Evolutionary conservation across 257 asterid species (phyloP).

Genomic region (Primulina tabacum): DNA sequence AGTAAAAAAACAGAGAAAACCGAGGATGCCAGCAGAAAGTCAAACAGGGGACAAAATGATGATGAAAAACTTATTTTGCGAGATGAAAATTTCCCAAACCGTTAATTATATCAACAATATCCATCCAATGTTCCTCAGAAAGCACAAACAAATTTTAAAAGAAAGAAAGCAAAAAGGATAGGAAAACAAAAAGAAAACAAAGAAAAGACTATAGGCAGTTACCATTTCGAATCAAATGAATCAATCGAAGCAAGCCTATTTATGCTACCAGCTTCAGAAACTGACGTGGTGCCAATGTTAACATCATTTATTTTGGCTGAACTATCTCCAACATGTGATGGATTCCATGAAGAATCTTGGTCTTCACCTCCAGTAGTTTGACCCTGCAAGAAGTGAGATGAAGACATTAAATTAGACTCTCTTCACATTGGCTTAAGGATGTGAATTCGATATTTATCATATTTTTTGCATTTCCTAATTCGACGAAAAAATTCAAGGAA

Average conservation of each 20-base stretch:
- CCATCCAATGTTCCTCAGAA: too few species aligned
- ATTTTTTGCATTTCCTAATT: constrained; percentile 3
- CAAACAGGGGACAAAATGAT: not conserved
- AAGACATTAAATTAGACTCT: constrained; percentile 5
- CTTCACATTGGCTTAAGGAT: not conserved
- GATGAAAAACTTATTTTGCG: not conserved
- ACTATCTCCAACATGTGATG: constrained; percentile 74
- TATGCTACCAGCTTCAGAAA: constrained; percentile 70
- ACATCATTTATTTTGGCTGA: constrained; percentile 51
- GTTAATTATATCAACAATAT: not conserved
- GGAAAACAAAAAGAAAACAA: not conserved
- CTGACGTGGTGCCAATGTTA: constrained; percentile 44
- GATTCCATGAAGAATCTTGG: constrained; percentile 83
- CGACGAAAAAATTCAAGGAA: not conserved
- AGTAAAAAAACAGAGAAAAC: constrained; percentile 1
- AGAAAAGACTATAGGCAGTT: constrained; percentile 9
- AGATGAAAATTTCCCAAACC: not conserved
- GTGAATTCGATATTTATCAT: not conserved
- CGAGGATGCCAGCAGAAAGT: constrained; percentile 2
- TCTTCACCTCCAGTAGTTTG: constrained; percentile 49
- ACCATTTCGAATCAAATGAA: constrained; percentile 98
- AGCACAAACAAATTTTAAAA: not conserved
- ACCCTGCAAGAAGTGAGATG: constrained; percentile 32
- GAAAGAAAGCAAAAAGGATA: not conserved
- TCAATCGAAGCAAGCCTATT: constrained; percentile 97